phyloP scores from a whole-genome alignment of 2,329 filamentous ascomycete species.

The Aureobasidium sp. region DNA sequence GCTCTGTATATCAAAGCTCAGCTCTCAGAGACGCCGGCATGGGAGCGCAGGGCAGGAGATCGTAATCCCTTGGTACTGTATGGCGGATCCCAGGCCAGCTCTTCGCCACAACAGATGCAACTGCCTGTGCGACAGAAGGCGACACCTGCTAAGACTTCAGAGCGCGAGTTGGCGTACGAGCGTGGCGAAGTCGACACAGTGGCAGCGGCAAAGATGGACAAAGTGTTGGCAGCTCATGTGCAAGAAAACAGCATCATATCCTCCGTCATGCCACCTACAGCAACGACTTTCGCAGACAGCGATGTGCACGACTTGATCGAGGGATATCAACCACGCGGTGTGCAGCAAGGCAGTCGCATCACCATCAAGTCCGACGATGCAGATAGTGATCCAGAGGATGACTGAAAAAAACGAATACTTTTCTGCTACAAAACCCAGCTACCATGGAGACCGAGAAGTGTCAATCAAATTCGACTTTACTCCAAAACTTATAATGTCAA shows the following conservation, averaged over 20 bases:
- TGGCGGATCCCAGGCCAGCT: conserved; percentile 21
- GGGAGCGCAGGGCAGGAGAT: conserved; percentile 58
- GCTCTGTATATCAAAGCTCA: conserved; percentile 85
- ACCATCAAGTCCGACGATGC: neutral
- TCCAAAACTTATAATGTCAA: no score
- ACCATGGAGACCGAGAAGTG: no score
- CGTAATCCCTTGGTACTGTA: conserved; percentile 33
- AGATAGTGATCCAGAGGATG: neutral
- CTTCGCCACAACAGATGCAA: neutral
- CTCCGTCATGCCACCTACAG: conserved; percentile 16
- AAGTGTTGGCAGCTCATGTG: conserved; percentile 26
- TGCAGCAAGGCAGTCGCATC: neutral
- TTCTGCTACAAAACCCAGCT: no score
- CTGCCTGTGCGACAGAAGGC: neutral
- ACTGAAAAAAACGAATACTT: neutral
- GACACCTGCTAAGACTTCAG: conserved; percentile 16
- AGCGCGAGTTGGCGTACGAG: conserved; percentile 35
- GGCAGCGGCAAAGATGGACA: conserved; percentile 22
- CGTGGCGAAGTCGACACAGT: conserved; percentile 31
- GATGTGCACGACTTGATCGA: conserved; percentile 20
- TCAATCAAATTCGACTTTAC: no score
- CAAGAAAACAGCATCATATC: conserved; percentile 23
- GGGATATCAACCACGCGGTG: conserved; percentile 22
- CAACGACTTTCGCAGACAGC: neutral
- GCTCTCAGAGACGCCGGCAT: conserved; percentile 74